A percentile compares a stretch with the other conserved stretches of the same genome.
These are phyloP conservation scores for Ustilago nuda DNA, from an alignment of 1,284 basidiomycete genomes.

Conservation along the genomic window DNA sequence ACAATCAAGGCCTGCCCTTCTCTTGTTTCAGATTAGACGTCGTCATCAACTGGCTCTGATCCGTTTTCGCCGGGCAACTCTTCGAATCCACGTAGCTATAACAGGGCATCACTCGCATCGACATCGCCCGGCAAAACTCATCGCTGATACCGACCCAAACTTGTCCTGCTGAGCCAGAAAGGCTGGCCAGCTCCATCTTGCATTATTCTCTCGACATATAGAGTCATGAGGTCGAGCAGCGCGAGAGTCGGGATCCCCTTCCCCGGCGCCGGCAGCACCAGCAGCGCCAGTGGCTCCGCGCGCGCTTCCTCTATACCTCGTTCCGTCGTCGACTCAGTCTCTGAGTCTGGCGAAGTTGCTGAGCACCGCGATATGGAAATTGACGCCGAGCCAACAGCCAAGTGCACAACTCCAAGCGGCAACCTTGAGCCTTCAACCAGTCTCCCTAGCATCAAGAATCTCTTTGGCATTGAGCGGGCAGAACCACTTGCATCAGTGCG, in stretches of 20 bases:
- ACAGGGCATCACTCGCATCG: background rate
- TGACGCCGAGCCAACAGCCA: slow-evolving; percentile 30
- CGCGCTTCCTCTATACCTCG: slow-evolving; percentile 34
- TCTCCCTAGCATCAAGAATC: slow-evolving; percentile 50
- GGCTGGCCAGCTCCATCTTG: slow-evolving; percentile 34
- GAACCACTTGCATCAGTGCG: slow-evolving; percentile 42
- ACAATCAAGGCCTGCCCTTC: background rate
- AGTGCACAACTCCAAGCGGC: slow-evolving; percentile 12
- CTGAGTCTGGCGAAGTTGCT: slow-evolving; percentile 23
- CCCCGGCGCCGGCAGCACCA: slow-evolving; percentile 37
- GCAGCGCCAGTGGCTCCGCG: slow-evolving; percentile 14
- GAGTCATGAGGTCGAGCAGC: slow-evolving; percentile 46
- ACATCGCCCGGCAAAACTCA: background rate
- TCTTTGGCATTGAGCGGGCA: slow-evolving; percentile 43
- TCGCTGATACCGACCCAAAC: background rate
- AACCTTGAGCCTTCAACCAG: slow-evolving; percentile 29
- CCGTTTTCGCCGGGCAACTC: background rate
- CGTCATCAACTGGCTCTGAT: background rate
- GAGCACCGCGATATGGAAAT: slow-evolving; percentile 43
- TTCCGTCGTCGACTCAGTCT: slow-evolving; percentile 24
- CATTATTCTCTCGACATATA: slow-evolving; percentile 37
- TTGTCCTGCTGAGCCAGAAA: slow-evolving; percentile 32
- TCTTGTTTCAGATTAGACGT: background rate
- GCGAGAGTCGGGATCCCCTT: slow-evolving; percentile 42
- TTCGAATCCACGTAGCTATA: background rate